Evolutionary conservation across 2,329 filamentous ascomycete genomes (phyloP), one percentile per base, ranked within the genome.

Genomic region (Botrytis sinoallii): DNA sequence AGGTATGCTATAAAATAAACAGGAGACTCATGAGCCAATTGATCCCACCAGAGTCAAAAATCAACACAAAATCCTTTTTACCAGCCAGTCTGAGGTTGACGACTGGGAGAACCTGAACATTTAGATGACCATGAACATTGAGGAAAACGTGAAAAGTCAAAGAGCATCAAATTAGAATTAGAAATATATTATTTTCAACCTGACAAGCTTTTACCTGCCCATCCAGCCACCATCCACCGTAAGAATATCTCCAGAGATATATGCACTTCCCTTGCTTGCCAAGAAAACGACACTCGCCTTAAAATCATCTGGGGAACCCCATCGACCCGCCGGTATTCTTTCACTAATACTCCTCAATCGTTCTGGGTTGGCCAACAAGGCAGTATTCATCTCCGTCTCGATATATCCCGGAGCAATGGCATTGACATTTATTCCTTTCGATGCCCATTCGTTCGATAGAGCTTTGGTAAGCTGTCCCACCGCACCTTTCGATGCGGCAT

Each of bases 221-320:
- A 97, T 97, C 94, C 93, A 97, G 18, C 94, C 94, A 12, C 94
- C 94, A 83, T 97, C 95, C 65, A 97, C 93, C 40, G 92, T 91
- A 77, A 97, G 81, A 8, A 94, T 85, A 83, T 97, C 93, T 0
- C 94, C 94, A 77, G 88, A 93, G 55, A 97, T 91, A 84, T 97
- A 97, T 16, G 85, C 88, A 81, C 92, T 93, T n/a, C 91, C 92
- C 80, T 84, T 87, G 79, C 92, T 92, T 1, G 93, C 93, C 76
- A 97, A 83, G 79, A 90, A 97, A 42, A 97, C 91, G 0, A 91
- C 87, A 0, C 89, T 90, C 0, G 94, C 94, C 85, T 95, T 95
- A 82, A 97, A 97, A 79, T 98, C 95, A 40, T 97, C 93, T 0
- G 94, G 92, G 18, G 82, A 86, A 0, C 93, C 94, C 94, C 94